These are phyloP conservation scores for Colletotrichum tamarilloi DNA, from an alignment of 2,329 filamentous ascomycete genomes.

Conservation along the genomic window DNA sequence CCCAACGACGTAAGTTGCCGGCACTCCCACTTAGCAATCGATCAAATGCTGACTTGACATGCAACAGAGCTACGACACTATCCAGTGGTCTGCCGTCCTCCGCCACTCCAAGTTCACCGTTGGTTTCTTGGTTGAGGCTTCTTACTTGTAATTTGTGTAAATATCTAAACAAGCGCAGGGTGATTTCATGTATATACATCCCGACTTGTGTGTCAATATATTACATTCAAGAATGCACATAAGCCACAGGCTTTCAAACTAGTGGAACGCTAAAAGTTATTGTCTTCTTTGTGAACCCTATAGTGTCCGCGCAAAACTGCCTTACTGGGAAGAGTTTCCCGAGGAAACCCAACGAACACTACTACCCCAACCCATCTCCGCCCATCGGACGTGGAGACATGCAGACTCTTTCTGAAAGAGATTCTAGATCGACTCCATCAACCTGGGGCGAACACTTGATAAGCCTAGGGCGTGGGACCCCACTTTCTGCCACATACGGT, in stretches of 20 bases:
- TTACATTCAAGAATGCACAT: not conserved
- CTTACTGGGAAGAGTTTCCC: not conserved
- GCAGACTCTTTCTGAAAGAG: not conserved
- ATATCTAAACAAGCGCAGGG: not conserved
- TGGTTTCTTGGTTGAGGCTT: slow-evolving; percentile 47
- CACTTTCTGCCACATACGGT: not conserved
- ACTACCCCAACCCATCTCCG: slow-evolving; percentile 5
- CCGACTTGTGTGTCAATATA: not conserved
- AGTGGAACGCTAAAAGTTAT: not conserved
- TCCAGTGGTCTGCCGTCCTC: slow-evolving; percentile 49
- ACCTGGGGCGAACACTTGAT: not conserved
- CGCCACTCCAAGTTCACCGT: slow-evolving; percentile 50
- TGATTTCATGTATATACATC: not conserved
- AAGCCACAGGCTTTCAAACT: too few species aligned
- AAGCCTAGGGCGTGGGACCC: not conserved
- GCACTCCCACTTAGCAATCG: not conserved
- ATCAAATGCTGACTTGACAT: not conserved
- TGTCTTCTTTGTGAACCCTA: not conserved
- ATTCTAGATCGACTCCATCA: not conserved
- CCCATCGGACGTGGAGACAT: slow-evolving; percentile 16
- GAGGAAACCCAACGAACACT: not conserved
- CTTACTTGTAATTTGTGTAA: slow-evolving; percentile 22
- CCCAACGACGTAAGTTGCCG: slow-evolving; percentile 46
- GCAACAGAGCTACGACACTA: slow-evolving; percentile 45
- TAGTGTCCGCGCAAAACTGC: slow-evolving; percentile 1